Conservation (phyloP, 2,329 filamentous ascomycete genomes). For the Colletotrichum kahawae region DNA sequence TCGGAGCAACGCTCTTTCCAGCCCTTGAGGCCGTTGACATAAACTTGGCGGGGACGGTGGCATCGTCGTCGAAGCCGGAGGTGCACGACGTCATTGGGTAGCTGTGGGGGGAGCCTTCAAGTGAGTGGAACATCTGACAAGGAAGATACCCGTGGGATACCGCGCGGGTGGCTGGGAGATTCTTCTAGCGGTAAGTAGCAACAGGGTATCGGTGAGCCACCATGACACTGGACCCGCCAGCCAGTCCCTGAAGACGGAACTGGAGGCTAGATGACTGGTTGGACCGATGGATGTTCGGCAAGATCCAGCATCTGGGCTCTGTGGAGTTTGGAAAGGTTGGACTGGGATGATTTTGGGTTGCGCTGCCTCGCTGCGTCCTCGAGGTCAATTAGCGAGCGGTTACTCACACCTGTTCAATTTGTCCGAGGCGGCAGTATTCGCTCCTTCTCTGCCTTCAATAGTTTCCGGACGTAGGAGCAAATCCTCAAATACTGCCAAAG, state of each 20-base stretch:
- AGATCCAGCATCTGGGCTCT: constrained; percentile 20
- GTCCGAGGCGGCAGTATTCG: background rate
- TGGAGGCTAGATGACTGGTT: background rate
- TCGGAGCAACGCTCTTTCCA: constrained; percentile 12
- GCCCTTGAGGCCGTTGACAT: constrained; percentile 11
- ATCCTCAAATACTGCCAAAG: background rate
- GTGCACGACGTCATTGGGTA: constrained; percentile 20
- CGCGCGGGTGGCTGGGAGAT: background rate
- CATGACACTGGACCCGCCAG: background rate
- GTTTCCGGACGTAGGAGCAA: background rate
- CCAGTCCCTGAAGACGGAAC: constrained; percentile 13
- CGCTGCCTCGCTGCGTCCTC: background rate
- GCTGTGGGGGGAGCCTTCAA: constrained; percentile 11
- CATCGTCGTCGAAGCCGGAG: constrained; percentile 14
- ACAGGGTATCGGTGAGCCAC: background rate
- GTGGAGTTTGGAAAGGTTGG: constrained; percentile 2
- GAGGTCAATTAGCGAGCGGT: background rate
- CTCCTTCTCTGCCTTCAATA: background rate
- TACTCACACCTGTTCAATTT: background rate
- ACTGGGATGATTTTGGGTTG: background rate
- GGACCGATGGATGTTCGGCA: constrained; percentile 15
- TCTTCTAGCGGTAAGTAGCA: background rate
- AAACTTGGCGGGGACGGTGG: constrained; percentile 17
- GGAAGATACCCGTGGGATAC: background rate
- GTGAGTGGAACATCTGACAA: constrained; percentile 1